These are phyloP conservation scores for Exobasidium rhododendri DNA, from an alignment of 1,284 basidiomycete genomes.

Conservation along the genomic window DNA sequence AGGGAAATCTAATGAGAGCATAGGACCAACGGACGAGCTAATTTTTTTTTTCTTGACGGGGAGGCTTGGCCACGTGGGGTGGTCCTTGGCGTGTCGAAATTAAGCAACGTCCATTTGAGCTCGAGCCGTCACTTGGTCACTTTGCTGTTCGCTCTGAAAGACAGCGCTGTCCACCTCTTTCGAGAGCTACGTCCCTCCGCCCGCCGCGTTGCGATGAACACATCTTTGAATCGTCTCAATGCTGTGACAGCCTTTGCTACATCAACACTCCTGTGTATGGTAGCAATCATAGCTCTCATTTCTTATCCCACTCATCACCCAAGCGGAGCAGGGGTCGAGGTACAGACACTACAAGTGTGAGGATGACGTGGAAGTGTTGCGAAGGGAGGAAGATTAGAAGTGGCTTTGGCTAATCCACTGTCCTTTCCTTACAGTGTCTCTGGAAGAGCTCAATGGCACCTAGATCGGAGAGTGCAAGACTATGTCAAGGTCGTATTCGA, in stretches of 20 bases:
- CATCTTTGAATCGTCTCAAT: slow-evolving; percentile 67
- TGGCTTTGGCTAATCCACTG: background rate
- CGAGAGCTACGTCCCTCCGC: no score
- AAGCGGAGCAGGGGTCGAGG: slow-evolving; percentile 62
- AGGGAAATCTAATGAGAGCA: no score
- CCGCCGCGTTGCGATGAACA: no score
- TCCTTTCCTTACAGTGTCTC: slow-evolving; percentile 20
- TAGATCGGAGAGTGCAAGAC: slow-evolving; percentile 41
- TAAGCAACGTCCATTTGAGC: no score
- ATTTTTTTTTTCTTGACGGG: background rate
- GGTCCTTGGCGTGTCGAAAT: no score
- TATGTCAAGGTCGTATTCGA: slow-evolving; percentile 35
- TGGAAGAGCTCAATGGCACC: slow-evolving; percentile 32
- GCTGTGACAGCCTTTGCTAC: slow-evolving; percentile 65
- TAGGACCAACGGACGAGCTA: background rate
- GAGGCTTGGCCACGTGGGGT: no score
- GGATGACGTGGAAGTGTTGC: slow-evolving; percentile 3
- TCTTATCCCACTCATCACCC: slow-evolving; percentile 47
- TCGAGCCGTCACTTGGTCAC: no score
- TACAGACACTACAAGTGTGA: slow-evolving; percentile 67
- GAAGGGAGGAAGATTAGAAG: background rate
- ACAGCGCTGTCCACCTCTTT: no score
- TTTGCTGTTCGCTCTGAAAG: no score
- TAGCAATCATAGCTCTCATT: slow-evolving; percentile 53
- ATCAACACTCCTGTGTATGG: slow-evolving; percentile 63